phyloP scores from a whole-genome alignment of 345 rosid species.

The Heritiera fomes region DNA sequence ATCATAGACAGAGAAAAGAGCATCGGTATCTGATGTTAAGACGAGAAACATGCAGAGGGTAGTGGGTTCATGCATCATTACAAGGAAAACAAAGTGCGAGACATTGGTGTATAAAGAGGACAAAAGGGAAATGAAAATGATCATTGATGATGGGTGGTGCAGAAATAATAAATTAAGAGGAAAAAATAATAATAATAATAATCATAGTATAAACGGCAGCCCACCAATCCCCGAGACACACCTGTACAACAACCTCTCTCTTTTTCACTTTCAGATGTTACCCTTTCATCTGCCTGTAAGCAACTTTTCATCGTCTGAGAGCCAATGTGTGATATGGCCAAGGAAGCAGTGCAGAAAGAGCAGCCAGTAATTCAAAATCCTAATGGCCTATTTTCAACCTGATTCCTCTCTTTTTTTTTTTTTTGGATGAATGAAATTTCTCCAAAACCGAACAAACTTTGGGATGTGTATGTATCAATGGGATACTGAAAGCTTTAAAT shows the following conservation, averaged over 20 bases:
- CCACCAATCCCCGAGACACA: slow-evolving; percentile 8
- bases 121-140: background rate
- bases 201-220: slow-evolving; percentile 12
- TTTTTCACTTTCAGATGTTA: background rate
- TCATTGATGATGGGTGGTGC: slow-evolving; percentile 5
- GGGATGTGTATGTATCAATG: slow-evolving; percentile 18
- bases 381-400: slow-evolving; percentile 12
- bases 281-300: slow-evolving; percentile 1
- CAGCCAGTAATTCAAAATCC: slow-evolving; percentile 11
- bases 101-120: background rate
- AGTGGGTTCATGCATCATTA: background rate
- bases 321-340: background rate
- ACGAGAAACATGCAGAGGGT: too few species aligned
- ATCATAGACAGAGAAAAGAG: too few species aligned
- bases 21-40: too few species aligned
- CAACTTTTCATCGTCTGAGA: slow-evolving; percentile 11
- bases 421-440: background rate
- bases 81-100: background rate
- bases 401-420: background rate
- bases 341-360: background rate
- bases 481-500: slow-evolving; percentile 20
- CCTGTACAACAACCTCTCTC: slow-evolving; percentile 29
- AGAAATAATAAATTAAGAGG: background rate
- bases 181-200: background rate
- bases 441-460: slow-evolving; percentile 21